Evolutionary conservation across 2,329 filamentous ascomycete species (phyloP), one percentile per base, ranked within the genome.

Genomic region (Fusarium burgessii): DNA sequence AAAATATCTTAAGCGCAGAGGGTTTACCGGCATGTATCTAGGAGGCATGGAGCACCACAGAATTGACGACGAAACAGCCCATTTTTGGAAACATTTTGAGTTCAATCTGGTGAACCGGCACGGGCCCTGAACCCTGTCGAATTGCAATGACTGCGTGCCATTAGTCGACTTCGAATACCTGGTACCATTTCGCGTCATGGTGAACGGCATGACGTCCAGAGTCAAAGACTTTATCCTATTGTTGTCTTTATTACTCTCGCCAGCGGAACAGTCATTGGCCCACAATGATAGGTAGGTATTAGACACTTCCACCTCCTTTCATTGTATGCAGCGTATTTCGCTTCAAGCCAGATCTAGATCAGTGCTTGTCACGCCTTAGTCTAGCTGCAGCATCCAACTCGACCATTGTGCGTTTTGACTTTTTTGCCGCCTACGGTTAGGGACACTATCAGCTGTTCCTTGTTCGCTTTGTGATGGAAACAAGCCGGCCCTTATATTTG

Each of bases 381-480:
- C 46, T 35, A 60, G 63, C 61, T 46, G 61, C 25, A 56, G 64
- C 50, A 51, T 54, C 59, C 61, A 40, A 45, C 38, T 55, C 40
- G 62, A 47, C 58, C 42, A 52, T 68, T 63, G 70, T 50, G 60
- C 33, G 62, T 62, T 55, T 66, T 66, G 65, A 42, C 52, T 71
- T n/a, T 43, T 20, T 46, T 70, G 49, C 67, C 43, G 36, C 68
- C 20, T 54, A 36, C 50, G 38, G 41, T 40, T 56, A 47, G 42
- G 47, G 38, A 35, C 57, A 38, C 63, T 62, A 55, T 49, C 36
- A 50, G 56, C 65, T 38, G 43, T 70, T 65, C 64, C 65, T 60
- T 66, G 60, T 55, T 49, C 41, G 50, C 49, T 59, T 23, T 67
- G 74, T 75, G 68, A 76, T 66, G 66, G 63, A 41, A 63, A 46